phyloP scores from a whole-genome alignment of 2,329 filamentous ascomycete genomes.

The Thermoascus crustaceus region DNA sequence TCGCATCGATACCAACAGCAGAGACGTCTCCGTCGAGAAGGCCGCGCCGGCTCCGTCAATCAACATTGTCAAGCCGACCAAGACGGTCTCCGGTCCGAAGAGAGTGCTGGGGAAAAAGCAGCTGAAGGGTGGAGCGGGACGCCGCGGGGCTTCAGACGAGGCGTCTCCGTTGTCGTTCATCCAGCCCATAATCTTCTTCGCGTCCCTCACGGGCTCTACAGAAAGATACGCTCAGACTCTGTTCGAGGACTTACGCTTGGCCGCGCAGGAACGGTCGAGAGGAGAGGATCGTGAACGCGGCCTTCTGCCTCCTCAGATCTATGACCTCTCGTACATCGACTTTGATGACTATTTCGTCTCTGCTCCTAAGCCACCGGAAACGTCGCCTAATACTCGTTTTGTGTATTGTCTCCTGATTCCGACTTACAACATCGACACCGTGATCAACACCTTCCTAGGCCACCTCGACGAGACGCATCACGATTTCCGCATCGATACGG shows the following conservation, averaged over 20 bases:
- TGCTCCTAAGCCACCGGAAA: conserved; percentile 54
- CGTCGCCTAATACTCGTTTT: conserved; percentile 45
- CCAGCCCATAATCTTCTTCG: conserved; percentile 78
- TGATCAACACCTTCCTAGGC: conserved; percentile 77
- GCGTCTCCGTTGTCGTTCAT: conserved; percentile 20
- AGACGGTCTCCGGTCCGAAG: conserved; percentile 20
- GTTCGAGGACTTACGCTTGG: conserved; percentile 45
- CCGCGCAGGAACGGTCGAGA: conserved; percentile 21
- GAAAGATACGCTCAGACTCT: conserved; percentile 63
- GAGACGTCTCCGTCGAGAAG: too few species aligned
- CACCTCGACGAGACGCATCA: conserved; percentile 89
- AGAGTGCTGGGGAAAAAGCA: conserved; percentile 27
- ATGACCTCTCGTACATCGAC: conserved; percentile 78
- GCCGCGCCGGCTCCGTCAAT: conserved; percentile 1
- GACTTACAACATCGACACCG: conserved; percentile 91
- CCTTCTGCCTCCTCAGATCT: conserved; percentile 53
- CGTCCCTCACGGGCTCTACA: conserved; percentile 77
- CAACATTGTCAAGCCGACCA: conserved; percentile 9
- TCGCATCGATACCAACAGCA: too few species aligned
- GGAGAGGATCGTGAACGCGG: conserved; percentile 18
- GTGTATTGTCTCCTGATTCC: conserved; percentile 83
- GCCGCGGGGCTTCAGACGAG: conserved; percentile 13
- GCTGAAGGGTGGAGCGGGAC: conserved; percentile 17
- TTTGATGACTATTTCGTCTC: conserved; percentile 88
- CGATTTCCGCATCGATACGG: conserved; percentile 92